Base-by-base conservation (phyloP, 768 basidiomycete species). In the Thelephora aurantiotincta region DNA sequence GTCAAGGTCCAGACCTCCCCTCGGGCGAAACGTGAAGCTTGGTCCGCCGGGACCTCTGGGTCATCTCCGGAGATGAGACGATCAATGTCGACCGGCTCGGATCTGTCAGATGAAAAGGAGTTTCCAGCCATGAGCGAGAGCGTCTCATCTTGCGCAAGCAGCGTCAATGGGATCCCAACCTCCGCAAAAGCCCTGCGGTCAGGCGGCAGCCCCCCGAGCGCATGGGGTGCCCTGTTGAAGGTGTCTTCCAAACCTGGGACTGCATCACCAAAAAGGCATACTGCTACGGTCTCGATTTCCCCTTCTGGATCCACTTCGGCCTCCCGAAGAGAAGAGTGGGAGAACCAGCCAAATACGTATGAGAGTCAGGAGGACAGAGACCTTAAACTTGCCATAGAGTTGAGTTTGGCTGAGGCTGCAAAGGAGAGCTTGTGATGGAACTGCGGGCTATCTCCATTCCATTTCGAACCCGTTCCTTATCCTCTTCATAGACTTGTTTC, bases 381-480 rank as follows among this genome's bases (percentile, higher is more conserved):
- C 52, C 54, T 86, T 58, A 68, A 62, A 44, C 71, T 77, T 52
- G 82, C 76, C 11, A 70, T 86, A 11, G 78, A 80, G 60, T 58
- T 86, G 60, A 86, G 84, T 57, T 68, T 86, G 20, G 79, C 73
- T 1, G 84, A 86, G 55, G 78, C 77, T 30, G 26, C 26, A 9
- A 30, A 30, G 26, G 9, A 30, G 26, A 30, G 9, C 26, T 9
- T 30, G 26, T 30, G 26, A 9, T 30, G 26, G 26, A 30, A 4
- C 26, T 9, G 26, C 9, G 26, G 26, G 26, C 9, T 30, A 9
- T 30, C 26, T 30, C 26, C 26, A 30, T 9, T 30, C 9, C 26
- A 30, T 30, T 30, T 30, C 26, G 26, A 30, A 30, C 9, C 26
- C 9, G 5, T 9, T 30, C 26, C 26, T 9, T 30, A 30, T 30